Conservation (phyloP, 169 alveolate genomes). For the Besnoitia besnoiti region DNA sequence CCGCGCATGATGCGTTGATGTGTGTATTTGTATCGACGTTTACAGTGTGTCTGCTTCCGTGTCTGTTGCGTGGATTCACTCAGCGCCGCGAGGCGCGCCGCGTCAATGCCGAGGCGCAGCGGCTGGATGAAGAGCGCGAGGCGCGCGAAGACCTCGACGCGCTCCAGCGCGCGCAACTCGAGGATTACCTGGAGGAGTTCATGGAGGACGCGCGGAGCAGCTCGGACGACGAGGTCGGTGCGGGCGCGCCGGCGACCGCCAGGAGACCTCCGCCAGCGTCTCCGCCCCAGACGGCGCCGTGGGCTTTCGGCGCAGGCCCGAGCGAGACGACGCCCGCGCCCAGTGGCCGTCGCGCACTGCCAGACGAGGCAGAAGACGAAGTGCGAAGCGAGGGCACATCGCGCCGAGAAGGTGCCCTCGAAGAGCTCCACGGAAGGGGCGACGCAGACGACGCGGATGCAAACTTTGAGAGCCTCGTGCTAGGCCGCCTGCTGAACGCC, state of each 20-base stretch:
- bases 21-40: not conserved
- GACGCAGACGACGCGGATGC: not conserved
- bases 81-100: slow-evolving; percentile 14
- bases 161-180: not conserved
- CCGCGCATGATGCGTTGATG: not conserved
- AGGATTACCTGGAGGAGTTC: not conserved
- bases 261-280: no score
- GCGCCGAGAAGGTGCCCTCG: not conserved
- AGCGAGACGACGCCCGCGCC: not conserved
- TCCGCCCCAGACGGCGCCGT: no score
- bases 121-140: not conserved
- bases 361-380: no score
- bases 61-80: no score
- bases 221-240: no score
- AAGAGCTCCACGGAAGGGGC: not conserved
- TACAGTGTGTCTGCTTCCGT: not conserved
- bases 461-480: no score
- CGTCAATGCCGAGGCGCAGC: not conserved
- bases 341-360: no score
- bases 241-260: no score
- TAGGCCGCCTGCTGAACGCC: no score
- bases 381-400: no score
- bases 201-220: not conserved
- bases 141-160: not conserved
- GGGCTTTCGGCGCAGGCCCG: no score